Base-by-base conservation (phyloP, 192 early-diverging fungal species). In the Coemansia sp. region DNA sequence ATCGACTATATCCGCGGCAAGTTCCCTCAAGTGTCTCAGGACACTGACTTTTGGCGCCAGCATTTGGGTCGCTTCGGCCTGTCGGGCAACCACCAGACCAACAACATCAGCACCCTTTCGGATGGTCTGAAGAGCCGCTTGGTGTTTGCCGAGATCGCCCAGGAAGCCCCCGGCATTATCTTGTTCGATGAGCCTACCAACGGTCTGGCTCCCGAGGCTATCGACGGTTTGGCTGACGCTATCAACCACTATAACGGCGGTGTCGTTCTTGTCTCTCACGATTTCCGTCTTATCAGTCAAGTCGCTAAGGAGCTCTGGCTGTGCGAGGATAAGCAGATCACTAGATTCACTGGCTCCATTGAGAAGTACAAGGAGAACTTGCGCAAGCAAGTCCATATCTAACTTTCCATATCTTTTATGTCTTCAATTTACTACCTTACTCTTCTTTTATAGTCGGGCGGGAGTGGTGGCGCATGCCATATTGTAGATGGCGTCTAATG, bases 251-350 rank as follows among this genome's bases (percentile, higher is more conserved):
- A 94, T 83, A 90, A 90, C 68, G 97, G 97, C 44, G 97, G 97
- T 73, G 93, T 98, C 64, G 96, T 99, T 24, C 86, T 99, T 36
- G 97, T 99, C 63, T 94, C 92, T 66, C 97, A 99, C 92, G 97
- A 99, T 86, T 99, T 99, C 90, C 86, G 97, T 69, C 85, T 99
- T 59, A 96, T 99, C 72, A 89, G 87, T 59, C 95, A 99, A 85
- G 93, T 99, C 71, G 97, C 96, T 39, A 76, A 94, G 74, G 88
- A 98, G 72, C 96, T 99, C 59, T 94, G 90, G 89, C 87, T 94
- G 51, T 98, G 96, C 86, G 94, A 97, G 75, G 88, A 93, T 74
- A 87, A 86, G 21, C 77, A 85, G 33, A 91, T 95, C 61, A 75
- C 74, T 16, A 86, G 90, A 61, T 99, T 92, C 85, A 73, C 66